Conservation (phyloP, 2,329 filamentous ascomycete genomes). For the Penicillium digitatum region DNA sequence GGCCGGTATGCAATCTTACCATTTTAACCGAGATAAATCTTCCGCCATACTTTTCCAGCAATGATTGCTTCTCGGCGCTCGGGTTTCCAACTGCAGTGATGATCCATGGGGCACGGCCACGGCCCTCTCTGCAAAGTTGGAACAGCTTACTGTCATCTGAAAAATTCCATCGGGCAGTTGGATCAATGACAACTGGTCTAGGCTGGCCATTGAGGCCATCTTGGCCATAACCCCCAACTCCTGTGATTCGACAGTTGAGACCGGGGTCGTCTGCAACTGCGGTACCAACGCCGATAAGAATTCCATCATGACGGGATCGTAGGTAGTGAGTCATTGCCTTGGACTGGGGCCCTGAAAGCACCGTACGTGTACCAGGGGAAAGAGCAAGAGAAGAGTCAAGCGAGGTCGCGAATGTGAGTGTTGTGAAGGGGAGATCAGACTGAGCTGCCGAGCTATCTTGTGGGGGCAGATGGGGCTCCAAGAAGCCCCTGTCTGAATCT, state of each 20-base stretch:
- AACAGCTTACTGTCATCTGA: conserved; percentile 60
- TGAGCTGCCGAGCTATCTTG: conserved; percentile 15
- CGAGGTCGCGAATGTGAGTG: conserved; percentile 82
- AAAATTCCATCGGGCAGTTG: conserved; percentile 65
- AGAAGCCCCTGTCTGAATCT: conserved; percentile 36
- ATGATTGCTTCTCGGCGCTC: conserved; percentile 11
- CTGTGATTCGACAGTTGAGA: conserved; percentile 74
- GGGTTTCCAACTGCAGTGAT: conserved; percentile 41
- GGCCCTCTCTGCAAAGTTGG: conserved; percentile 56
- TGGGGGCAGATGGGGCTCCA: conserved; percentile 47
- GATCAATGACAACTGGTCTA: conserved; percentile 75
- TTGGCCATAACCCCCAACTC: conserved; percentile 52
- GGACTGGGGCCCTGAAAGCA: conserved; percentile 73
- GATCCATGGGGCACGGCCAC: conserved; percentile 69
- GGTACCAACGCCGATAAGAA: conserved; percentile 80
- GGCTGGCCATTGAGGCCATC: conserved; percentile 59
- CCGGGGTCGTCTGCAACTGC: conserved; percentile 79
- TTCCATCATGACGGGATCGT: conserved; percentile 77
- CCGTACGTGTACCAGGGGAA: conserved; percentile 68
- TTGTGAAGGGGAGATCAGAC: conserved; percentile 52
- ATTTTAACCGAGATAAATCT: conserved; percentile 30
- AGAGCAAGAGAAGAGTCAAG: conserved; percentile 74
- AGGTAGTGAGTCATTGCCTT: conserved; percentile 95
- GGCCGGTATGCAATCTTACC: conserved; percentile 6
- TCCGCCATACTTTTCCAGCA: conserved; percentile 31